A percentile compares a stretch with the other conserved stretches of the same genome.
Evolutionary conservation across 441 rosid genomes (phyloP).

Genomic region (Biscutella laevigata): DNA sequence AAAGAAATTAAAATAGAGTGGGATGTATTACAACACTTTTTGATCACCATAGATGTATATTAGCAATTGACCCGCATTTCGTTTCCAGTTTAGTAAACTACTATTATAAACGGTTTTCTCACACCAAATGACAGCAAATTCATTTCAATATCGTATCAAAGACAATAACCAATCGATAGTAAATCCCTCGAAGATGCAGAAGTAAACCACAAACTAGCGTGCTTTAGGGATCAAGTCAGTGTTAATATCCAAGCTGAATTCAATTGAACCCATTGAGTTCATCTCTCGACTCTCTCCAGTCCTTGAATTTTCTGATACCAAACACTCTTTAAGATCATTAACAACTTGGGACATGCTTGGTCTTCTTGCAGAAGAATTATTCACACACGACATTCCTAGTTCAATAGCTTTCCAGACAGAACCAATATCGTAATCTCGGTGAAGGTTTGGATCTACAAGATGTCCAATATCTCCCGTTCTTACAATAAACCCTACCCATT

Average conservation of each 20-base stretch:
- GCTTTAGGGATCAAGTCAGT: not conserved
- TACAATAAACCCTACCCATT: conserved; percentile 7
- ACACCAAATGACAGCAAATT: not conserved
- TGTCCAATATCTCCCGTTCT: conserved; percentile 1
- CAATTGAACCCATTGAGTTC: not conserved
- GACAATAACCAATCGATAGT: not conserved
- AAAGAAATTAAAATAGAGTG: too few species aligned
- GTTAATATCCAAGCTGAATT: not conserved
- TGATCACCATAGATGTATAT: too few species aligned
- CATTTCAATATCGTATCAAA: not conserved
- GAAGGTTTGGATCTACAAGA: conserved; percentile 18
- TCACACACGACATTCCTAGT: conserved; percentile 13
- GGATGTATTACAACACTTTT: too few species aligned
- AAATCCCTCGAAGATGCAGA: not conserved
- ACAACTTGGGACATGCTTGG: conserved; percentile 15
- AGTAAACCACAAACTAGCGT: not conserved
- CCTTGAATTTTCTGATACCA: not conserved
- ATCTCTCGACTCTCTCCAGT: not conserved
- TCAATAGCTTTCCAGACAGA: conserved; percentile 13
- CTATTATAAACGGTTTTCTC: too few species aligned
- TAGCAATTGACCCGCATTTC: too few species aligned
- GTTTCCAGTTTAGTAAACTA: too few species aligned
- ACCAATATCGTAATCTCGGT: not conserved
- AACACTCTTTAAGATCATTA: conserved; percentile 11
- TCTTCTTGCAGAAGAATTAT: not conserved